Conservation (phyloP, 441 rosid species). For the Adansonia madagascariensis region DNA sequence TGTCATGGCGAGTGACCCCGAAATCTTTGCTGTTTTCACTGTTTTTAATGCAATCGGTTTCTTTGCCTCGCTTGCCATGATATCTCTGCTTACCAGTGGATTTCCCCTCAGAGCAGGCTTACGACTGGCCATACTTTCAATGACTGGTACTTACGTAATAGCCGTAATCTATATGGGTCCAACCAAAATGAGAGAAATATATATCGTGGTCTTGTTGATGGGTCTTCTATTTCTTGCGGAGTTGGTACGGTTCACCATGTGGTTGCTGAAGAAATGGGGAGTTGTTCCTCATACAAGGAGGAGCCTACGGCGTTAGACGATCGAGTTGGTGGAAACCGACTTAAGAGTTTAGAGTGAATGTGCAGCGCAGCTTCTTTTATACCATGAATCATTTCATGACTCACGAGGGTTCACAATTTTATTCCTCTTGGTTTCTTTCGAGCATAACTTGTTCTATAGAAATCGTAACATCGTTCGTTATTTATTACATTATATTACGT, state of each 20-base stretch:
- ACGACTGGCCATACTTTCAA: constrained; percentile 26
- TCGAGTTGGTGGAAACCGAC: no score
- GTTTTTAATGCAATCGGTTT: constrained; percentile 34
- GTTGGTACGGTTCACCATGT: constrained; percentile 9
- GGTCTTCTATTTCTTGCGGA: constrained; percentile 6
- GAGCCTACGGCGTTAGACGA: neutral
- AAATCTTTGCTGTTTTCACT: constrained; percentile 19
- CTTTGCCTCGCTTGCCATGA: constrained; percentile 32
- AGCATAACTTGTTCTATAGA: no score
- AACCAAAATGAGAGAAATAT: constrained; percentile 12
- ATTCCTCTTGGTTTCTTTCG: no score
- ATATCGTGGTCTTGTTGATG: neutral
- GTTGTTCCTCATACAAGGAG: neutral
- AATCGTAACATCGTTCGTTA: no score
- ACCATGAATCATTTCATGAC: no score
- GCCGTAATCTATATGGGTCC: constrained; percentile 24
- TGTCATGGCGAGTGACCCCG: constrained; percentile 21
- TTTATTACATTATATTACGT: no score
- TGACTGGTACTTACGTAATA: constrained; percentile 27
- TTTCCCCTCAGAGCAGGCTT: constrained; percentile 28
- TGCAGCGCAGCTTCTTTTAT: no score
- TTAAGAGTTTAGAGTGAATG: no score
- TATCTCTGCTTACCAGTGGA: constrained; percentile 29
- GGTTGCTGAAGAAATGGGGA: constrained; percentile 21
- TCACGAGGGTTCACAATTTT: no score